Conservation (phyloP, 2,329 filamentous ascomycete genomes). For the Gremmenia infestans region DNA sequence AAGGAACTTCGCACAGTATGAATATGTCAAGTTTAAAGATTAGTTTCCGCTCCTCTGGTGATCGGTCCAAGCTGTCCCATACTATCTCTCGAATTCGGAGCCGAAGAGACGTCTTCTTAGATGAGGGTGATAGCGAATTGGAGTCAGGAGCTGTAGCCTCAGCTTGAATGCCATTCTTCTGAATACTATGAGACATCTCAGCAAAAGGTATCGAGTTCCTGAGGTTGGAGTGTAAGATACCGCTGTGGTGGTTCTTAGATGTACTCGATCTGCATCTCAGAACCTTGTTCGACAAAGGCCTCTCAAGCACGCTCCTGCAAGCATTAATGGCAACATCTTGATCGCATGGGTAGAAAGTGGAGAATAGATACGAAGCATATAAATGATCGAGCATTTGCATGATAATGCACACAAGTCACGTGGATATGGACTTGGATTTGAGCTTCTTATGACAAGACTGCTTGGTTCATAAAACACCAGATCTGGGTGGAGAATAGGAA, state of each 20-base stretch:
- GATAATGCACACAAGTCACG: not conserved
- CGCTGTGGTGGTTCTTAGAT: not conserved
- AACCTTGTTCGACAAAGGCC: too few species aligned
- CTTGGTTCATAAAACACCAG: not conserved
- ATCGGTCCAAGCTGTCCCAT: constrained; percentile 47
- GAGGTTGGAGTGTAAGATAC: not conserved
- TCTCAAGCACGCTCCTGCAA: not conserved
- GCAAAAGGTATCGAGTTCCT: not conserved
- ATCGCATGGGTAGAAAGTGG: not conserved
- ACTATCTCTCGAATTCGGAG: constrained; percentile 20
- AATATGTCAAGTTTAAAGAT: constrained; percentile 52
- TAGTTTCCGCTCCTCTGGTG: constrained; percentile 44
- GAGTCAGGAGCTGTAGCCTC: constrained; percentile 1
- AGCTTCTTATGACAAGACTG: not conserved
- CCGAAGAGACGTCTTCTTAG: constrained; percentile 11
- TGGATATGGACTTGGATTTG: not conserved
- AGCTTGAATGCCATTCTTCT: not conserved
- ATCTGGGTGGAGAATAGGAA: not conserved
- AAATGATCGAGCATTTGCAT: not conserved
- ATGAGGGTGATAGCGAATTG: not conserved
- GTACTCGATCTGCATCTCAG: not conserved
- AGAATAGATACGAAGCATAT: not conserved
- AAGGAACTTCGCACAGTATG: constrained; percentile 37
- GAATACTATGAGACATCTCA: constrained; percentile 6
- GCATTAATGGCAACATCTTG: not conserved